Base-by-base conservation (phyloP, 345 rosid genomes). In the Aegle marmelos region DNA sequence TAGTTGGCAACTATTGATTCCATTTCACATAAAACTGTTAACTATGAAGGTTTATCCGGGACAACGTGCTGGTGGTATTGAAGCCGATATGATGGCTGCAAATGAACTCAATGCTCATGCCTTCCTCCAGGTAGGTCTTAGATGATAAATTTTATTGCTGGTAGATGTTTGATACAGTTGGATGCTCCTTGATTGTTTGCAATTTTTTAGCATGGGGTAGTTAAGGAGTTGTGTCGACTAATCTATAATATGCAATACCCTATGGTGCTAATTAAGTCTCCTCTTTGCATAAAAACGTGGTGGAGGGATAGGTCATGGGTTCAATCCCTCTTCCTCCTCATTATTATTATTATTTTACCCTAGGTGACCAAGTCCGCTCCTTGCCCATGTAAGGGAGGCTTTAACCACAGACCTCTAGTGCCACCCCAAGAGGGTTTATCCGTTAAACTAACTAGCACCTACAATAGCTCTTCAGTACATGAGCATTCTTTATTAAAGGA, bases 1-100 rank as follows among this genome's bases (percentile, higher is more conserved):
- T 45, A 45, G 7, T 53, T 53, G 57, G 22, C 57, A 53, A 53
- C 57, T 14, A 53, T 22, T 53, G 57, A 17, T 53, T 17, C 57
- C 22, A 53, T 53, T 53, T 53, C 22, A 53, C 54, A 9, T 73
- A 68, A 67, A 70, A 54, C 63, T 80, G 30, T 74, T 78, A 27
- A 10, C 54, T 36, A 57, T 89, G 74, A 80, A 95, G 99, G 99
- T 95, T 70, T 95, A 93, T 86, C 99, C 99, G 0, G 98, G 99
- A 82, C 63, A 83, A 80, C 85, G 98, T 75, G 89, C 92, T 84
- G 97, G 84, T 75, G 96, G 94, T 48, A 64, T 82, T 79, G 99
- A 95, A 86, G 93, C 97, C 34, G 99, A 95, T 85, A 88, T 90
- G 97, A 92, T 95, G 99, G 99, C 98, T 68, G 97, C 98, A 81